A percentile compares a stretch with the other conserved stretches of the same genome.
phyloP scores from a whole-genome alignment of 192 early-diverging fungal species.

The Umbelopsis vinacea region DNA sequence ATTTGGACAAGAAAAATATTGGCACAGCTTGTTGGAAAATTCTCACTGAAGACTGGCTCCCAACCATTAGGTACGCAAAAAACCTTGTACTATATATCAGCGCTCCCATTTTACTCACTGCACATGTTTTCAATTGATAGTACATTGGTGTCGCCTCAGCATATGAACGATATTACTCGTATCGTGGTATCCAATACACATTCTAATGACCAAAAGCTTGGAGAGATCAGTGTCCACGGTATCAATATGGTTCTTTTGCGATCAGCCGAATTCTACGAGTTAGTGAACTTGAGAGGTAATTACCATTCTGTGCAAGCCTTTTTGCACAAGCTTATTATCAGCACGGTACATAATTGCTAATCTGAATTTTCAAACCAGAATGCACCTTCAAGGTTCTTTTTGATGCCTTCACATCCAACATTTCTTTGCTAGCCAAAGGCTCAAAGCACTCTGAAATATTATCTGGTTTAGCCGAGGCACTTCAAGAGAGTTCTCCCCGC shows the following conservation, averaged over 20 bases:
- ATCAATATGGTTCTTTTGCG: constrained; percentile 45
- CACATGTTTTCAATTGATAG: constrained; percentile 32
- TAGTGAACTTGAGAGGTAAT: constrained; percentile 44
- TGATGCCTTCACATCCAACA: constrained; percentile 8
- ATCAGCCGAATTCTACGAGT: constrained; percentile 54
- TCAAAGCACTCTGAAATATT: not conserved
- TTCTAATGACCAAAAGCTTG: not conserved
- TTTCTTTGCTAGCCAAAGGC: constrained; percentile 6
- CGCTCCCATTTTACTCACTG: not conserved
- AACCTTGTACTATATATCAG: too few relatives aligned
- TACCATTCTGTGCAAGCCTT: not conserved
- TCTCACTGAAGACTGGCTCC: constrained; percentile 58
- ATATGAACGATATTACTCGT: constrained; percentile 34
- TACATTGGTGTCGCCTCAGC: constrained; percentile 31
- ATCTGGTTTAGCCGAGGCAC: not conserved
- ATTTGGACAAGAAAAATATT: not conserved
- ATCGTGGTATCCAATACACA: constrained; percentile 27
- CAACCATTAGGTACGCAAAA: constrained; percentile 33
- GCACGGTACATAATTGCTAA: not conserved
- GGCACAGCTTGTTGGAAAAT: constrained; percentile 51
- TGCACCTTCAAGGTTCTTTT: constrained; percentile 25
- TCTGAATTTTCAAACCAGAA: constrained; percentile 8
- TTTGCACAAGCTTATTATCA: not conserved
- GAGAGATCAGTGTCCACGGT: constrained; percentile 30
- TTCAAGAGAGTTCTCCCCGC: not conserved